Evolutionary conservation across 805 yeast genomes (phyloP), one percentile per base, ranked within the genome.

Genomic region (Hemisphaericaspora nanyangensis): DNA sequence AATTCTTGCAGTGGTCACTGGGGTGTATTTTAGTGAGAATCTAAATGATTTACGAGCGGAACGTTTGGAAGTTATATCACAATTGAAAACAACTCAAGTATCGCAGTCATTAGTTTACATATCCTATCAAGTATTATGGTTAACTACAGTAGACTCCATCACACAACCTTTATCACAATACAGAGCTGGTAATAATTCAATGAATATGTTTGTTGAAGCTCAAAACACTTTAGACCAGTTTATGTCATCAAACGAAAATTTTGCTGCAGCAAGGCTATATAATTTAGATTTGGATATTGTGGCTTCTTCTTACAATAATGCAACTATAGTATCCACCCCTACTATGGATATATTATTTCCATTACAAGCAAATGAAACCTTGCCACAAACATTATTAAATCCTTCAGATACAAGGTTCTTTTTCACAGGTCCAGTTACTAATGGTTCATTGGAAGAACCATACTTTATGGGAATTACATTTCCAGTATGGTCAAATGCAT

Each of bases 21-120:
- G 69, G 35, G 75, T 83, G 3, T 85, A 85, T 58, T 86, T 84
- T 57, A 76, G 86, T 4, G 58, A 67, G 16, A 82, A 78, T 45
- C 77, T 82, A 43, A 73, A 79, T 22, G 61, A 72, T 34, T 60
- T 85, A 31, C 70, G 95, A 50, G 77, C 81, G 1, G 89, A 85
- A 45, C 74, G 89, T 40, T 64, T 89, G 18, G 77, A 76, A 50
- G 86, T 86, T 31, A 85, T 88, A 16, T 85, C 95, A 2, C 85
- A 85, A 56, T 65, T 89, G 40, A 88, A 87, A 58, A 79, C 91
- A 0, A 76, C 90, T 0, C 96, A 89, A 58, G 67, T 88, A 16
- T 74, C 72, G 39, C 96, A 87, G 60, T 74, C 78, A 29, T 63
- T 85, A 42, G 75, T 75, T 42, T 74, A 70, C 44, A 65, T 77